These are phyloP conservation scores for Monosporascus sp. DNA, from an alignment of 2,329 filamentous ascomycete genomes.

Conservation along the genomic window DNA sequence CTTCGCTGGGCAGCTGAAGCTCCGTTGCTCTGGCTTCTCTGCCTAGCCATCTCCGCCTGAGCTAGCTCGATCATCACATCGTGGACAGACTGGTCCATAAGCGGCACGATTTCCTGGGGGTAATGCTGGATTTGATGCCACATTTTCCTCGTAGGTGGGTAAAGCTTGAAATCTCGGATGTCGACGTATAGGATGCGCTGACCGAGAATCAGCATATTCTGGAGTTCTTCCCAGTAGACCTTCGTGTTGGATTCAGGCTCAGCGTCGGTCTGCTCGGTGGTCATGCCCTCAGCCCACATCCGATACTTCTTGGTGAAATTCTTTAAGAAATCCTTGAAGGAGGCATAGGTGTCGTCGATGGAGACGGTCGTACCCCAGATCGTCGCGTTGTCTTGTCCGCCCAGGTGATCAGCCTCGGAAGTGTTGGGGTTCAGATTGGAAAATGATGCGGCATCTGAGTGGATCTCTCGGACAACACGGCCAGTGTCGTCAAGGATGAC, in stretches of 20 bases:
- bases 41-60: conserved; percentile 67
- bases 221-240: conserved; percentile 78
- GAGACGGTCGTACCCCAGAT: conserved; percentile 99
- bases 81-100: conserved; percentile 93
- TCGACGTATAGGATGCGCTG: conserved; percentile 83
- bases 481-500: conserved; percentile 56
- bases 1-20: conserved; percentile 48
- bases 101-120: conserved; percentile 89
- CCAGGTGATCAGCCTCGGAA: conserved; percentile 84
- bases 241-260: conserved; percentile 70
- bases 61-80: conserved; percentile 91
- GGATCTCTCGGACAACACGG: conserved; percentile 50
- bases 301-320: conserved; percentile 94
- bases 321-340: conserved; percentile 86
- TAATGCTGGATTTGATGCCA: conserved; percentile 95
- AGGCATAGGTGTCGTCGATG: conserved; percentile 77
- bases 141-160: conserved; percentile 85
- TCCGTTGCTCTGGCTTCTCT: conserved; percentile 40
- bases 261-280: conserved; percentile 66
- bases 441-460: conserved; percentile 57
- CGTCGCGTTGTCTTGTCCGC: conserved; percentile 72
- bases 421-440: conserved; percentile 70
- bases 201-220: conserved; percentile 86
- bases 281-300: conserved; percentile 80
- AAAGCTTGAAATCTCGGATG: conserved; percentile 81